Percentiles rank a stretch among this genome's conserved stretches.
Evolutionary conservation across 2,329 filamentous ascomycete species (phyloP).

Genomic region (Venturia effusa): DNA sequence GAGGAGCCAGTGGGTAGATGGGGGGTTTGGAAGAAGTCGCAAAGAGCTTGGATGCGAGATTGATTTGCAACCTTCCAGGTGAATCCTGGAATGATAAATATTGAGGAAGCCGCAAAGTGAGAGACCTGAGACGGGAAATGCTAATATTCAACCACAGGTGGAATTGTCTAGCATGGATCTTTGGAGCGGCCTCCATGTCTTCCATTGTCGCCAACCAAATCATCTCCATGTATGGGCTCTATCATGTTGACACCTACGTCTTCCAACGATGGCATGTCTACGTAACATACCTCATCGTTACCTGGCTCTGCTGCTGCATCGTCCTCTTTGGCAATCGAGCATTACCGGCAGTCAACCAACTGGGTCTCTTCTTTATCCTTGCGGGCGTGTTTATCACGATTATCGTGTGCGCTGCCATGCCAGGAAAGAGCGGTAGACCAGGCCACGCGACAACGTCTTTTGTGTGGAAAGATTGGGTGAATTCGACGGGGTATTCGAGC

Average conservation of each 20-base stretch:
- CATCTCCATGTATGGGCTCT: slow-evolving; percentile 38
- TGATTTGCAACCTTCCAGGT: not conserved
- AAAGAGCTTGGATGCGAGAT: not conserved
- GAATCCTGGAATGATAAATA: not conserved
- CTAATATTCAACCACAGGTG: not conserved
- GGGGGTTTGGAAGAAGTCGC: not conserved
- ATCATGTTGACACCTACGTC: slow-evolving; percentile 31
- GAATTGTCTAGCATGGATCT: slow-evolving; percentile 35
- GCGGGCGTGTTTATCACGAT: slow-evolving; percentile 45
- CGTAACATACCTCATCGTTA: slow-evolving; percentile 36
- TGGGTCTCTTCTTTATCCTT: slow-evolving; percentile 43
- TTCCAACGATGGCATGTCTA: slow-evolving; percentile 41
- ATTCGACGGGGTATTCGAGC: slow-evolving; percentile 33
- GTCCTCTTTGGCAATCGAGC: slow-evolving; percentile 45
- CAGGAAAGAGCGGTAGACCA: slow-evolving; percentile 17
- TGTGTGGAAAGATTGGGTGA: slow-evolving; percentile 35
- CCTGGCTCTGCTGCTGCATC: slow-evolving; percentile 33
- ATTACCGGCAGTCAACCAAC: slow-evolving; percentile 41
- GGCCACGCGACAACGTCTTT: slow-evolving; percentile 30
- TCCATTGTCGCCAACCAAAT: slow-evolving; percentile 35
- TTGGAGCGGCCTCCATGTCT: slow-evolving; percentile 32
- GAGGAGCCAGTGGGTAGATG: not conserved
- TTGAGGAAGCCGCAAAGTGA: not conserved
- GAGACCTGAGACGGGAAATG: not conserved
- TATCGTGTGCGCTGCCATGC: slow-evolving; percentile 46